Evolutionary conservation across 2,329 filamentous ascomycete genomes (phyloP).

Genomic region (Epicoccum nigrum): DNA sequence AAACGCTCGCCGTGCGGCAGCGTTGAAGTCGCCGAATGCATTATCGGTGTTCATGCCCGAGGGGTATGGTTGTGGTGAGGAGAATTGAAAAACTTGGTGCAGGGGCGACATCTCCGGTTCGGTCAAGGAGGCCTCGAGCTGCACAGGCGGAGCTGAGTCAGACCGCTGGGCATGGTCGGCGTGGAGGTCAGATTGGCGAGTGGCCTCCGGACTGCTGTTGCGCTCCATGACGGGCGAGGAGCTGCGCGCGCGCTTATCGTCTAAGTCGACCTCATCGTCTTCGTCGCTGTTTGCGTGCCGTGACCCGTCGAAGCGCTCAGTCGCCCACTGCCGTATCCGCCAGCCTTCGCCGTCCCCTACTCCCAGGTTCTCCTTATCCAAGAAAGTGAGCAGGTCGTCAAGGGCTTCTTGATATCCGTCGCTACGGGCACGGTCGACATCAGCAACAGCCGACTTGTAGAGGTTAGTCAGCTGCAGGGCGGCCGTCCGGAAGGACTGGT

Average conservation of each 20-base stretch:
- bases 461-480: conserved; percentile 94
- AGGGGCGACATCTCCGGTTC: conserved; percentile 39
- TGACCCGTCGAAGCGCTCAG: conserved; percentile 69
- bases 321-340: conserved; percentile 69
- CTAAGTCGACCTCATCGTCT: conserved; percentile 71
- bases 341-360: conserved; percentile 79
- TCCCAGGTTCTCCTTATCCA: conserved; percentile 82
- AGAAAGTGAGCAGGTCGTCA: conserved; percentile 83
- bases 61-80: conserved; percentile 66
- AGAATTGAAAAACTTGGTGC: conserved; percentile 68
- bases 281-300: conserved; percentile 60
- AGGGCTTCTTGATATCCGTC: conserved; percentile 94
- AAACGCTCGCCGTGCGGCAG: conserved; percentile 42
- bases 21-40: conserved; percentile 30
- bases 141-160: conserved; percentile 49
- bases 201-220: conserved; percentile 53
- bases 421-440: conserved; percentile 74
- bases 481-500: conserved; percentile 89
- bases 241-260: conserved; percentile 63
- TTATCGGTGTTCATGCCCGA: conserved; percentile 47
- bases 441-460: conserved; percentile 86
- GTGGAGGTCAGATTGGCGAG: conserved; percentile 31
- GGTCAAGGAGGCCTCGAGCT: conserved; percentile 42
- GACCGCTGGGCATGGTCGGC: conserved; percentile 28
- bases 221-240: conserved; percentile 65